Evolutionary conservation across 805 yeast genomes (phyloP).

Genomic region (Kodamaea kakaduensis): DNA sequence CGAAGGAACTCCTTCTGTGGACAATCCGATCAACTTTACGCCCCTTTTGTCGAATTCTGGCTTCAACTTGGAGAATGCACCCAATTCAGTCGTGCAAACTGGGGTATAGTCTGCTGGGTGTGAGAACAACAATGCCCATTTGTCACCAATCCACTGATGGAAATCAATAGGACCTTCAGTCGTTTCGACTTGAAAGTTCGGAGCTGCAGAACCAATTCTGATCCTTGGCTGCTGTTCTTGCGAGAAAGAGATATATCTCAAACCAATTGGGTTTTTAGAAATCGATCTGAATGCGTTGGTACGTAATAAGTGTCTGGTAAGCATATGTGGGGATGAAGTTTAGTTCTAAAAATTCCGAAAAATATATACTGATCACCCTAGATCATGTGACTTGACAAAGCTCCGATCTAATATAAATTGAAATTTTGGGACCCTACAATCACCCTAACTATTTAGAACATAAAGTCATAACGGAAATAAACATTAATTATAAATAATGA

Average conservation of each 20-base stretch:
- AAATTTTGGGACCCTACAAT: no score
- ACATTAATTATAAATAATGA: no score
- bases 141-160: conserved; percentile 57
- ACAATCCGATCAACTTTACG: conserved; percentile 64
- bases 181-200: conserved; percentile 61
- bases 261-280: conserved; percentile 9
- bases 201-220: conserved; percentile 61
- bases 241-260: conserved; percentile 28
- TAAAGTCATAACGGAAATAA: no score
- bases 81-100: conserved; percentile 74
- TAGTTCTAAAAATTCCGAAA: not conserved
- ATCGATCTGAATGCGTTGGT: conserved; percentile 6
- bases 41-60: conserved; percentile 65
- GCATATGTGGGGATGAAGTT: conserved; percentile 11
- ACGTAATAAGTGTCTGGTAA: conserved; percentile 21
- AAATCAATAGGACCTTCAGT: conserved; percentile 61
- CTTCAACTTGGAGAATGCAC: conserved; percentile 68
- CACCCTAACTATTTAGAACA: no score
- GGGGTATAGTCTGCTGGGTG: conserved; percentile 81
- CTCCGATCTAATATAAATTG: no score
- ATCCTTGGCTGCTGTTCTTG: conserved; percentile 41
- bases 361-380: not conserved
- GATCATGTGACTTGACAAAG: conserved; percentile 4
- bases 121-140: conserved; percentile 66
- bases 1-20: conserved; percentile 59